These are phyloP conservation scores for Plectosphaerella plurivora DNA, from an alignment of 2,329 filamentous ascomycete genomes.

Conservation along the genomic window DNA sequence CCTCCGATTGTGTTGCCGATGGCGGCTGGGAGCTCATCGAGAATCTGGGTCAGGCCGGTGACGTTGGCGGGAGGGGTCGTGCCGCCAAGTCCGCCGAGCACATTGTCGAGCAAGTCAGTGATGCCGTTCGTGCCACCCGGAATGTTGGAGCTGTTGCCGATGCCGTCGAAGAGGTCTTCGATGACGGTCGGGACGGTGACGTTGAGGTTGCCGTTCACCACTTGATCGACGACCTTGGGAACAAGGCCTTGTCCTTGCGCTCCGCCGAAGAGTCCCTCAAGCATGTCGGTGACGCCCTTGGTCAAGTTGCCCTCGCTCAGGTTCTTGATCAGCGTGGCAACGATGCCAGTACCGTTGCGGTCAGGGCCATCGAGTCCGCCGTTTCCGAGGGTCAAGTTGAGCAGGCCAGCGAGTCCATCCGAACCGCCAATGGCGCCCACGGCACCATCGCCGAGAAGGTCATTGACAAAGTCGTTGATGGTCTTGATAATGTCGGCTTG, in stretches of 20 bases:
- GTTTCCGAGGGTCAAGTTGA: not conserved
- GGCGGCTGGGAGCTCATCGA: too few relatives aligned
- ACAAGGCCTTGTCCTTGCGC: not conserved
- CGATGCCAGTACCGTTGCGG: not conserved
- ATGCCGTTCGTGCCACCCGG: not conserved
- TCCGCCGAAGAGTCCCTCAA: not conserved
- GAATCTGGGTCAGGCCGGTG: too few relatives aligned
- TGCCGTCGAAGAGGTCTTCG: not conserved
- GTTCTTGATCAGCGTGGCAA: not conserved
- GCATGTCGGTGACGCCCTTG: not conserved
- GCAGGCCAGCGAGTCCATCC: not conserved
- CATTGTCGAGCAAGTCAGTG: not conserved
- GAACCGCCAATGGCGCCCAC: not conserved
- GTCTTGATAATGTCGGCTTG: not conserved
- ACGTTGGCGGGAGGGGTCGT: too few relatives aligned
- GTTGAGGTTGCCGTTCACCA: not conserved
- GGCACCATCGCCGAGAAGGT: not conserved
- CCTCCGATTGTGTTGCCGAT: too few relatives aligned
- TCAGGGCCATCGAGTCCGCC: not conserved
- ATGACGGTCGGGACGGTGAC: not conserved
- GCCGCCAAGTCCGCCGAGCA: not conserved
- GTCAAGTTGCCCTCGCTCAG: not conserved
- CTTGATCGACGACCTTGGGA: not conserved
- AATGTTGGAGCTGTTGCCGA: not conserved
- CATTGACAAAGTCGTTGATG: not conserved